phyloP scores from a whole-genome alignment of 208 protist species.

The Kentomonas sorsogonicus region DNA sequence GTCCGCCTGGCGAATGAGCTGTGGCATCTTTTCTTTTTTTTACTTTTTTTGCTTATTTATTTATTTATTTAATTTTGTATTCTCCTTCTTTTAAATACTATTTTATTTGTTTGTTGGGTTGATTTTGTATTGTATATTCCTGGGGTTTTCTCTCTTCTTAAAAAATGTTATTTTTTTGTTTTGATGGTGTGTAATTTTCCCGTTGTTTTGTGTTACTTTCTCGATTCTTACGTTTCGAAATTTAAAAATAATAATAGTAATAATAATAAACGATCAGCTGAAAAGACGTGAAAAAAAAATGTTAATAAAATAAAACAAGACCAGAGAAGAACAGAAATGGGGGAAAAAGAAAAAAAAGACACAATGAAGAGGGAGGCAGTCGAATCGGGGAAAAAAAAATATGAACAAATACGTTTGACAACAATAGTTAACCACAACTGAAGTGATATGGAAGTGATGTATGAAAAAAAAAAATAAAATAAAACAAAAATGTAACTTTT shows the following conservation, averaged over 20 bases:
- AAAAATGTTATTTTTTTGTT: not conserved
- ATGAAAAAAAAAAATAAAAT: conserved; percentile 8
- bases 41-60: not conserved
- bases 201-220: no score
- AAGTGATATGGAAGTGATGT: no score
- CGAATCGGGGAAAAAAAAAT: not conserved
- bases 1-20: no score
- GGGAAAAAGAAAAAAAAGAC: conserved; percentile 10
- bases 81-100: not conserved
- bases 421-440: no score
- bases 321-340: not conserved
- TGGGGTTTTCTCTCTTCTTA: not conserved
- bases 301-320: conserved; percentile 12
- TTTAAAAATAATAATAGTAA: no score
- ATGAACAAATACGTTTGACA: no score
- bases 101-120: not conserved
- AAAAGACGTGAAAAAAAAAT: conserved; percentile 14
- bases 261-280: conserved; percentile 3
- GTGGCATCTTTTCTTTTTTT: not conserved
- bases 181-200: no score
- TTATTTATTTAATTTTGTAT: conserved; percentile 1
- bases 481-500: not conserved
- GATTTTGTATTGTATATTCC: not conserved
- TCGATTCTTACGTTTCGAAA: no score
- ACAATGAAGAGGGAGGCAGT: not conserved